Base-by-base conservation (phyloP, 768 basidiomycete species). In the Leccinum pellstonianum region DNA sequence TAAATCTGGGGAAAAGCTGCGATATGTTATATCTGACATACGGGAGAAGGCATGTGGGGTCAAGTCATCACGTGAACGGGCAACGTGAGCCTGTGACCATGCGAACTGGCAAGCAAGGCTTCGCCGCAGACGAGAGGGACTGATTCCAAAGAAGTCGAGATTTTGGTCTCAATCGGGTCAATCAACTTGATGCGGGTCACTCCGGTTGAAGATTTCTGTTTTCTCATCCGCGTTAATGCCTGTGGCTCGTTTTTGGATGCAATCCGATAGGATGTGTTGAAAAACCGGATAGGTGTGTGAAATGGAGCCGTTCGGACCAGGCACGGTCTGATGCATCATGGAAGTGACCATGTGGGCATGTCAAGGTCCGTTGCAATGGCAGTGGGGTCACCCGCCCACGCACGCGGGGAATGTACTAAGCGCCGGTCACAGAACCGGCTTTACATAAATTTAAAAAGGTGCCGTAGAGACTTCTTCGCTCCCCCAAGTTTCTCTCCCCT, bases 341-440 rank as follows among this genome's bases (percentile, higher is more conserved):
- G 19, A 38, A 37, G 41, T 53, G 41, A 57, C 57, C 67, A 69
- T 58, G 62, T 64, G 67, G 67, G 19, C 15, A 58, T 63, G 66
- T 65, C 66, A 60, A 33, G 12, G 10, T 17, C 58, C 58, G 68
- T 69, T 60, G 65, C 62, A 41, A 66, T 67, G 47, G 47, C 21
- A 41, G 67, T 49, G 64, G 67, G 66, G 63, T 61, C 37, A 50
- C 19, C 54, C 33, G 43, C 38, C 23, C n/a, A 48, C 61, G 66
- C 60, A 48, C 61, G 66, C 60, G 63, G 54, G 56, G 48, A 54
- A 31, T 48, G 23, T 17, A 59, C 52, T 29, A n/a, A 54, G 35
- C 12, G 33, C 11, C 33, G 47, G 50, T 61, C 48, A 54, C 60
- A 53, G 21, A 21, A 55, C 23, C 12, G n/a, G 57, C 51, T 37